Evolutionary conservation across 108 stramenopile species (phyloP), one percentile per base, ranked within the genome.

Genomic region (Discostella stelligeroides): DNA sequence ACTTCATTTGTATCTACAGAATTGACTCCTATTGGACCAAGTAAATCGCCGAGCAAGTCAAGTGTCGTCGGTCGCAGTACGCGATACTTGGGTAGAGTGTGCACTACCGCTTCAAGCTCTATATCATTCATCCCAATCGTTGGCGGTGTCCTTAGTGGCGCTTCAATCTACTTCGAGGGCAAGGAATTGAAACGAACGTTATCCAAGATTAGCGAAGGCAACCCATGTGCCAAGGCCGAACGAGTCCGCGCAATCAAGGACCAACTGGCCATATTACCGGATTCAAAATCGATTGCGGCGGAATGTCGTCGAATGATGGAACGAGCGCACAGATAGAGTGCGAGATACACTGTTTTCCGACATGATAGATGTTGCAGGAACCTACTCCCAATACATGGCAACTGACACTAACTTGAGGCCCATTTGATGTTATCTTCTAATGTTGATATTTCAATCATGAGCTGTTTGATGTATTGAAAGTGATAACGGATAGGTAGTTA

Each of bases 221-320:
- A 71, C 63, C 72, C 72, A 10, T 80, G 73, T 65, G 74, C 42
- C 27, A 80, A 75, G 55, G 68, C 79, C 13, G 68, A 70, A 27
- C 55, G 59, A 39, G 62, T 80, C 29, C 37, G 34, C 30, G 30
- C 54, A 13, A 80, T 80, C 18, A 37, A 21, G 14, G 61, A 61
- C 11, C 73, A 80, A 18, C 27, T 80, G 45, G 68, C 45, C 30
- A 55, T 51, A 28, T 58, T 80, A 47, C 79, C 79, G 10, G 69
- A 80, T 15, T 69, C 79, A 4, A 49, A 49, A 21, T 41, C 73
- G 66, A 67, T 79, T 68, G 66, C 72, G 4, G 72, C n/a, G 6
- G 77, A 79, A 24, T 79, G 77, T 68, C 46, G 63, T 4, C 38
- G 63, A 18, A 47, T 77, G 7, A 70, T 77, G 57, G 63, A 69